Percentiles rank a stretch among this genome's conserved stretches.
Evolutionary conservation across 306 rosid species (phyloP).

Genomic region (Inga laurina): DNA sequence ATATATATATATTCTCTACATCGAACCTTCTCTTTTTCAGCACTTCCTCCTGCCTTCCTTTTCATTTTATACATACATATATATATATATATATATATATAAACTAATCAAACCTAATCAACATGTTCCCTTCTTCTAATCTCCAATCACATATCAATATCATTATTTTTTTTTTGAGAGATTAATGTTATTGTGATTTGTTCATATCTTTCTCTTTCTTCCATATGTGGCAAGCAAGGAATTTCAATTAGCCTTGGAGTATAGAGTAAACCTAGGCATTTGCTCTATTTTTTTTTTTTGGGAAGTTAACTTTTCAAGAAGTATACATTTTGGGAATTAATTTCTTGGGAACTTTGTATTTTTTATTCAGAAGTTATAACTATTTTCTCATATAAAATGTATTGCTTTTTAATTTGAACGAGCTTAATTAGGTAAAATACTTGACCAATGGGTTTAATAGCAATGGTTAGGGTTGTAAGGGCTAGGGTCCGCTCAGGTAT

Average conservation of each 20-base stretch:
- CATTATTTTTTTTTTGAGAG: neutral
- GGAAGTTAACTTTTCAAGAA: neutral
- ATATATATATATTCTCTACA: constrained; percentile 39
- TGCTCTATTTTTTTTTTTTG: neutral
- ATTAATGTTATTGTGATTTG: neutral
- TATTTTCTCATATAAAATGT: too few relatives aligned
- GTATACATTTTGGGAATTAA: neutral
- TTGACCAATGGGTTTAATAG: too few relatives aligned
- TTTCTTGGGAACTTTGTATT: too few relatives aligned
- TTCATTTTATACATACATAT: constrained; percentile 7
- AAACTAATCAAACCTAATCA: constrained; percentile 34
- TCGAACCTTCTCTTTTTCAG: constrained; percentile 39
- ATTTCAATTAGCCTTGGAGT: neutral
- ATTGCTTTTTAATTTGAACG: too few relatives aligned
- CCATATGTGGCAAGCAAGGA: neutral
- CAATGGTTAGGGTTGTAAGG: too few relatives aligned
- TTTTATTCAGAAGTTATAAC: too few relatives aligned
- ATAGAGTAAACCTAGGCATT: neutral
- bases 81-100: neutral
- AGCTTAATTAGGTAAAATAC: too few relatives aligned
- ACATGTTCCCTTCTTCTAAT: constrained; percentile 34
- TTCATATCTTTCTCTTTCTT: neutral
- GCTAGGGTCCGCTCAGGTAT: too few relatives aligned
- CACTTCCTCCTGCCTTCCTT: constrained; percentile 44
- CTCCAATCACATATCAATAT: neutral